Evolutionary conservation across 192 early-diverging fungal genomes (phyloP), one percentile per base, ranked within the genome.

Genomic region (Coemansia sp.): DNA sequence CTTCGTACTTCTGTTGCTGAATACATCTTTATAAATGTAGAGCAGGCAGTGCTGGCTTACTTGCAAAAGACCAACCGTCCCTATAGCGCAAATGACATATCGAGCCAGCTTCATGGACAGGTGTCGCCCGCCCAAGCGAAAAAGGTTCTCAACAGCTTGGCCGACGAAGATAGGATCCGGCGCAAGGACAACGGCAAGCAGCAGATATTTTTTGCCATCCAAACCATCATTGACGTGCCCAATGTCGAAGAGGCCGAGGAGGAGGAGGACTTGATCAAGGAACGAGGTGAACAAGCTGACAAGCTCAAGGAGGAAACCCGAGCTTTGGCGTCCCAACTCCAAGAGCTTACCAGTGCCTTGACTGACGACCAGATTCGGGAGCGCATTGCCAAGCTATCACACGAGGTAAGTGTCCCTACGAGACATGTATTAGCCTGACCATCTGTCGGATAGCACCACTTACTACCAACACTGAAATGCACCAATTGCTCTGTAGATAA

Each of bases 61-160:
- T 59, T 80, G 49, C 52, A 71, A 40, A 71, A 72, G 45, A 58
- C 47, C 22, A 80, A 80, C 59, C 78, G 78, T 13, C 78, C 78
- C 13, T 80, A 80, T 63, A 80, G 78, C 66, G 78, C 73, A 47
- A 75, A 80, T 61, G 78, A 80, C 63, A 80, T 80, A 44, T 80
- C 78, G 27, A 80, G 78, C 43, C 78, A 80, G 78, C 73, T 80
- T 11, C 78, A 80, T 38, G 73, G 73, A n/a, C 73, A 66, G 20
- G 78, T 80, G 35, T 75, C 78, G 12, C 67, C 70, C 1, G 67
- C 66, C 1, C 68, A 69, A 32, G 78, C 78, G 0, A 80, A 80
- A 50, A 80, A 80, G 65, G 38, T 80, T 0, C 78, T 80, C 41
- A 80, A 75, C 49, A 73, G 75, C 37, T 67, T 80, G 24, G 78